Conservation (phyloP, 768 basidiomycete species). For the Calocybe indica region DNA sequence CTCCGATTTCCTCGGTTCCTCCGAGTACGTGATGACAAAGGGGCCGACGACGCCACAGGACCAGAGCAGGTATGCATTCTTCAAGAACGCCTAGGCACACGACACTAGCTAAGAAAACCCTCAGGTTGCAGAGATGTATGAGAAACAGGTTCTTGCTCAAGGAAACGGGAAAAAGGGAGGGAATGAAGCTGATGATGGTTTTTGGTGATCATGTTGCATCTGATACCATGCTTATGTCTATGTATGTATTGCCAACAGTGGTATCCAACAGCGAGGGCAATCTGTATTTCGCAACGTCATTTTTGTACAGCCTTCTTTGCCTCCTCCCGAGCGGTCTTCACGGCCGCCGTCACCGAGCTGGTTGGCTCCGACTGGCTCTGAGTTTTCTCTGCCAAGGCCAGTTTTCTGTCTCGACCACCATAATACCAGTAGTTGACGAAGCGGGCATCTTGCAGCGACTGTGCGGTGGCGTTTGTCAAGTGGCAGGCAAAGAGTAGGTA, state of each 20-base stretch:
- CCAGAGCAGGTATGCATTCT: conserved; percentile 72
- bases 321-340: conserved; percentile 37
- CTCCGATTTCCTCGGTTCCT: conserved; percentile 95
- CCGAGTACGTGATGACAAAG: conserved; percentile 88
- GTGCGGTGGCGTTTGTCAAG: conserved; percentile 84
- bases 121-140: conserved; percentile 92
- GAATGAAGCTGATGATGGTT: conserved; percentile 68
- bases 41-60: conserved; percentile 85
- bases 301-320: conserved; percentile 27
- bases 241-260: background rate
- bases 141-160: conserved; percentile 79
- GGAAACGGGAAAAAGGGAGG: conserved; percentile 66
- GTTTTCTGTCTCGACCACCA: conserved; percentile 77
- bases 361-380: conserved; percentile 22
- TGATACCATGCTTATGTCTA: background rate
- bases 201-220: conserved; percentile 48
- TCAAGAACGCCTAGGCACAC: background rate
- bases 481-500: conserved; percentile 95
- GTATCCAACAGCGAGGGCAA: conserved; percentile 10
- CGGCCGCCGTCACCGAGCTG: conserved; percentile 44
- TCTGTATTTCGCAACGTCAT: conserved; percentile 12
- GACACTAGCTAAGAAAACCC: conserved; percentile 1
- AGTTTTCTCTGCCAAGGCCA: conserved; percentile 27
- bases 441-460: conserved; percentile 75
- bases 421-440: conserved; percentile 90